Base-by-base conservation (phyloP, 1,284 basidiomycete genomes). In the Ustilago shanxiensis region DNA sequence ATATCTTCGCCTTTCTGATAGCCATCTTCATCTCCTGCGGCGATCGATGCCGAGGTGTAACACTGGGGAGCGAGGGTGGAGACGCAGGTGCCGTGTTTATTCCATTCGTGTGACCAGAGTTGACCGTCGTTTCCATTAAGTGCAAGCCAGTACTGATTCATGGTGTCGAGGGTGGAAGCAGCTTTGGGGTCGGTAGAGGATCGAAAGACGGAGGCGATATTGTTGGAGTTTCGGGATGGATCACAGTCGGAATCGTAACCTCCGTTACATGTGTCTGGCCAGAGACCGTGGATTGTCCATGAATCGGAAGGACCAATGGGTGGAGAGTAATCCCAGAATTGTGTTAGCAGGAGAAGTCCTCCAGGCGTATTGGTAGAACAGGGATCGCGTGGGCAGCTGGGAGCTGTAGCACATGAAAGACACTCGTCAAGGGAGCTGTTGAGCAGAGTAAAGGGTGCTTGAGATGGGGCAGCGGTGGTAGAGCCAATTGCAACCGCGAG, bases 61-160 rank as follows among this genome's bases (percentile, higher is more conserved):
- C 79, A 80, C 8, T 24, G 10, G n/a, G 79, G 79, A 3, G 33
- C 29, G n/a, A 80, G 66, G 13, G 77, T 79, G 4, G 66, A 71
- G 37, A 79, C 62, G 52, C 79, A 80, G 2, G 73, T 76, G 8
- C 68, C 75, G 53, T 80, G 79, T 37, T 76, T 79, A 60, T 64
- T 67, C 70, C 73, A 78, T 41, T 80, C 79, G 60, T 80, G 77
- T 11, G 37, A 33, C 72, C 72, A 79, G 14, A 80, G 66, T 18
- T 66, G 59, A 5, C 22, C 63, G n/a, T 79, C 66, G 51, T 72
- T 66, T 18, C 77, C 79, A 41, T 71, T 69, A 28, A 79, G 60
- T 0, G 73, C 77, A 0, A 79, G 45, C 79, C 79, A 80, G 70
- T 47, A 79, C 54, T 73, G 67, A 62, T 77, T 80, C 79, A 80